These are phyloP conservation scores for Mycosphaerelloides madeirae DNA, from an alignment of 2,329 filamentous ascomycete species.

Conservation along the genomic window DNA sequence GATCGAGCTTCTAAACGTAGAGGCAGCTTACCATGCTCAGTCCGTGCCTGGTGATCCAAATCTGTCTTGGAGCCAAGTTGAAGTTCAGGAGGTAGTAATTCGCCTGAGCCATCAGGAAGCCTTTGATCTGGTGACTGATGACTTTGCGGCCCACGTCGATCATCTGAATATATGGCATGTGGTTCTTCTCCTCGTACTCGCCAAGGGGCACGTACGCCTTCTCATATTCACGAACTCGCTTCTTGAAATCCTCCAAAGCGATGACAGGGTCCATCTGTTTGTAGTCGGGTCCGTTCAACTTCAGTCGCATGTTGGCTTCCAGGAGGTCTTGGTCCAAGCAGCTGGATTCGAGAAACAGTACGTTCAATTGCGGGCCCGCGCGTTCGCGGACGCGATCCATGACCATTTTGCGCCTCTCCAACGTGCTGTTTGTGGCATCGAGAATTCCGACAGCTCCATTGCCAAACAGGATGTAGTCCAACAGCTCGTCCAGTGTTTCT, in stretches of 20 bases:
- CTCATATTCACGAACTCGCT: conserved; percentile 86
- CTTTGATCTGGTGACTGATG: conserved; percentile 81
- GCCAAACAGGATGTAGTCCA: conserved; percentile 78
- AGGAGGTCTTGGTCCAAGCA: conserved; percentile 79
- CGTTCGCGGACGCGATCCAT: conserved; percentile 69
- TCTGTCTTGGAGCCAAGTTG: conserved; percentile 89
- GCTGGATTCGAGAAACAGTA: conserved; percentile 92
- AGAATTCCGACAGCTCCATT: conserved; percentile 91
- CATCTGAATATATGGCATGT: conserved; percentile 96
- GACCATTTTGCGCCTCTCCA: conserved; percentile 75
- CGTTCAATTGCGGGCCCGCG: conserved; percentile 78
- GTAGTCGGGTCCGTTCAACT: conserved; percentile 94
- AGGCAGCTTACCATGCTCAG: conserved; percentile 55
- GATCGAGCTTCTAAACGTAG: no score
- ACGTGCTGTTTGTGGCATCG: conserved; percentile 94
- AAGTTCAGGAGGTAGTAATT: conserved; percentile 96
- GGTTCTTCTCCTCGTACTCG: conserved; percentile 69
- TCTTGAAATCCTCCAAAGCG: conserved; percentile 85
- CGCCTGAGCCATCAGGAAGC: conserved; percentile 86
- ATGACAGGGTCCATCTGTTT: conserved; percentile 83
- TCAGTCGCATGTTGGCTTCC: conserved; percentile 94
- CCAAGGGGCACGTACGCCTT: conserved; percentile 90
- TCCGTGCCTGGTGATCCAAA: conserved; percentile 96
- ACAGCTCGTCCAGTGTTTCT: conserved; percentile 83
- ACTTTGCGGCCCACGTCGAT: conserved; percentile 95